Evolutionary conservation across 805 yeast species (phyloP).

Genomic region (Debaryomyces maramus): DNA sequence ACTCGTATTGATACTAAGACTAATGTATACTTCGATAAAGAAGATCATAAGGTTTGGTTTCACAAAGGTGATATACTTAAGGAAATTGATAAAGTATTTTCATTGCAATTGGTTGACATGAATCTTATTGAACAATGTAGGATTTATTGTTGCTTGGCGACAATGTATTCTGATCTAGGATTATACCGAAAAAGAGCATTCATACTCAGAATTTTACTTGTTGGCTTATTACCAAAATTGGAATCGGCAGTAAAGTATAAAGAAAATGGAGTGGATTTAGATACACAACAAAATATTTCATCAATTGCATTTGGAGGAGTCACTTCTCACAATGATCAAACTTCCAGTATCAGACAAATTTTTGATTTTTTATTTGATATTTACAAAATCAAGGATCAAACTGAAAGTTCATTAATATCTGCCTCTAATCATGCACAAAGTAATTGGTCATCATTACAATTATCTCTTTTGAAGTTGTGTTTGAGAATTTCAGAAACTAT

Average conservation of each 20-base stretch:
- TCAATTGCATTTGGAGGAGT: slow-evolving; percentile 3
- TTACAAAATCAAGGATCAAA: slow-evolving; percentile 51
- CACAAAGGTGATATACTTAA: slow-evolving; percentile 42
- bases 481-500: slow-evolving; percentile 54
- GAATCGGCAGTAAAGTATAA: slow-evolving; percentile 9
- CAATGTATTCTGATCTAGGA: slow-evolving; percentile 60
- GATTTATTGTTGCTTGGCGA: slow-evolving; percentile 65
- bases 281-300: slow-evolving; percentile 5
- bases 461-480: slow-evolving; percentile 53
- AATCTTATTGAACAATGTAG: slow-evolving; percentile 55
- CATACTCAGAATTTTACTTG: slow-evolving; percentile 63
- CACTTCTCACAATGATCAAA: slow-evolving; percentile 8
- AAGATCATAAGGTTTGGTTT: slow-evolving; percentile 9
- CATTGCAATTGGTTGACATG: slow-evolving; percentile 35
- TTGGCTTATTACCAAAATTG: slow-evolving; percentile 46
- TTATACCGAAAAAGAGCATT: slow-evolving; percentile 69
- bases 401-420: slow-evolving; percentile 25
- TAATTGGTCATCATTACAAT: slow-evolving; percentile 58
- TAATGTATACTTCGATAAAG: background rate
- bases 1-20: slow-evolving; percentile 17
- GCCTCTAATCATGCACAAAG: slow-evolving; percentile 20
- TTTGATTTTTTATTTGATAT: slow-evolving; percentile 49
- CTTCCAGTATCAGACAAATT: slow-evolving; percentile 33
- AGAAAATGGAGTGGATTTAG: slow-evolving; percentile 4
- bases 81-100: slow-evolving; percentile 36